Percentiles rank a stretch among this genome's conserved stretches.
Conservation (phyloP, 345 rosid genomes). For the Heritiera littoralis region DNA sequence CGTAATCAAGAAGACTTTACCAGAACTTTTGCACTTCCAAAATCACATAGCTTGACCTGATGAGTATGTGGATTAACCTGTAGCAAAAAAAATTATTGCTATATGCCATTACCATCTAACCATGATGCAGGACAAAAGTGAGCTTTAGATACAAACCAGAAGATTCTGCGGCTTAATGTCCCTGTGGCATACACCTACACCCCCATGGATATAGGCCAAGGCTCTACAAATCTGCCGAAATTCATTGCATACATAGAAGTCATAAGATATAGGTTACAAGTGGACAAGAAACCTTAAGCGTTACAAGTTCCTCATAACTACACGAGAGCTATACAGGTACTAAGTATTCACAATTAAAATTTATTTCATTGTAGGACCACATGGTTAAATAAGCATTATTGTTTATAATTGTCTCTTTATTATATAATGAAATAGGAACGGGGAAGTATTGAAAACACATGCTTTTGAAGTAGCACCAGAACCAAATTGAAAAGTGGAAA, state of each 20-base stretch:
- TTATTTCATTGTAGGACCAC: background rate
- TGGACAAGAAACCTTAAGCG: background rate
- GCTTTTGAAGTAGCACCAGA: background rate
- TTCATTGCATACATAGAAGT: background rate
- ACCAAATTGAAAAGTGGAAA: background rate
- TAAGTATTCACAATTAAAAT: background rate
- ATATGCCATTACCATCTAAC: background rate
- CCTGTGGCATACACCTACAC: constrained; percentile 19
- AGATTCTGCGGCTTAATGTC: constrained; percentile 23
- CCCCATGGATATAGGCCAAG: constrained; percentile 18
- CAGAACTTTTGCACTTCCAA: constrained; percentile 80
- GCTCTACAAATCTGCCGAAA: constrained; percentile 16
- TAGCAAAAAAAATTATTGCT: constrained; percentile 6
- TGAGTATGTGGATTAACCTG: constrained; percentile 74
- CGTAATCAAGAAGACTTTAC: constrained; percentile 25
- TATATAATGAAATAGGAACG: background rate
- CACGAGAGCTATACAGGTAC: background rate
- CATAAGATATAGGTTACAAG: background rate
- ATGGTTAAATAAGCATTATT: background rate
- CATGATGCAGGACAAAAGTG: background rate
- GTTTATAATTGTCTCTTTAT: background rate
- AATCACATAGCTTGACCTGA: constrained; percentile 58
- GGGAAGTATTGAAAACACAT: background rate
- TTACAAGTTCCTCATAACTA: background rate
- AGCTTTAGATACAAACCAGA: constrained; percentile 9